Base-by-base conservation (phyloP, 108 stramenopile species). In the Cyclostephanos tholiformis region DNA sequence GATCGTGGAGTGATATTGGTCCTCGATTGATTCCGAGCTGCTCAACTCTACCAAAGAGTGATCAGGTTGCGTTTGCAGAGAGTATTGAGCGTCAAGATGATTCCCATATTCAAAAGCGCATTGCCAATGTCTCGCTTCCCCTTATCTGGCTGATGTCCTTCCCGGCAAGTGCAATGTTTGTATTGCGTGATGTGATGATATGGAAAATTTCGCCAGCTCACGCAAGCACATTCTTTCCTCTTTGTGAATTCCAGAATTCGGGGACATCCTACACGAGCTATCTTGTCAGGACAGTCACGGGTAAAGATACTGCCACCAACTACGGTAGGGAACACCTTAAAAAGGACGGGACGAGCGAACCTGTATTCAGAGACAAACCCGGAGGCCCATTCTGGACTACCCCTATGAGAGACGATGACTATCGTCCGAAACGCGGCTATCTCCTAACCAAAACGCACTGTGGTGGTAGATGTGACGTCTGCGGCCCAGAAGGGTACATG, bases 391-490 rank as follows among this genome's bases (percentile, higher is more conserved):
- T 78, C 57, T 82, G 65, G 48, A 44, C 22, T 19, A n/a, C 17
- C 27, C 52, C 52, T 14, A 17, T 36, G 30, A 67, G 39, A 68
- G 41, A 43, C 72, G 16, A 22, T 23, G 12, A 22, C 60, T 22
- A 44, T n/a, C 41, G 25, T 49, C 67, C 82, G 61, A 32, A 44
- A 43, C 32, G 66, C 35, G 82, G 62, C 67, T 88, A 65, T 51
- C 71, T 89, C n/a, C 60, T 91, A 25, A 91, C 90, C 1, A 91
- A 91, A 71, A 91, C 90, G 30, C 90, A 91, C 48, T 92, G 91
- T 66, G 91, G 89, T 43, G 71, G 82, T 35, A 41, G 81, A 2
- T 86, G 85, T 55, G 69, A 79, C 20, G 12, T 71, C 29, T 89
- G 88, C 48, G 67, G 61, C 32, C 75, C 83, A 19, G 48, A 57